Base-by-base conservation (phyloP, 306 rosid genomes). In the Gynostemma pentaphyllum region DNA sequence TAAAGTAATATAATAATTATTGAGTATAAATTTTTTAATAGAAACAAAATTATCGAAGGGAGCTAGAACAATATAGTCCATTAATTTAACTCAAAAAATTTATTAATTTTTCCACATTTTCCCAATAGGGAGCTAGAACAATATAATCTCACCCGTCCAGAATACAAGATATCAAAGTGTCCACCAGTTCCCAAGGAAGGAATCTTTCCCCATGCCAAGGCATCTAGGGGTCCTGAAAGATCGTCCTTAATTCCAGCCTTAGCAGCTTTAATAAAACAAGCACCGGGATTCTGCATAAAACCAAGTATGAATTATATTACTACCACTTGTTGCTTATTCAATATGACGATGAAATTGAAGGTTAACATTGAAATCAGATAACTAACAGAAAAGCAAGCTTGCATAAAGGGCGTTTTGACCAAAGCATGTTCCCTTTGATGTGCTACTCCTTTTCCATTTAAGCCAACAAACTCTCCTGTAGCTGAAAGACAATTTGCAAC, bases 351-450 rank as follows among this genome's bases (percentile, higher is more conserved):
- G 24, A 5, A 46, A 32, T 36, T 15, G 27, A 29, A 29, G 50
- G 19, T 36, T 9, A 45, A n/a, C 18, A 21, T 21, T 13, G 7
- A 15, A 54, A 53, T 40, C 39, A 75, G 78, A 77, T 64, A 76
- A 86, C 97, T 82, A 51, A 92, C 97, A 28, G 99, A 82, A 73
- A 92, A 92, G 83, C 97, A 86, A 12, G 95, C 96, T 80, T 86
- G 99, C 79, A 87, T 80, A 52, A 92, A 88, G 68, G 99, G 97
- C 22, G 99, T 74, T 54, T 80, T 68, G 57, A 79, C 79, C 32
- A 81, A 78, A 54, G 96, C 83, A 67, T 82, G 83, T 39, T 78
- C 80, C 68, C 80, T 76, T 70, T 92, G 97, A 4, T 19, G 78
- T 42, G 90, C 55, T 64, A 84, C 60, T 79, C 99, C 99, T 70